Evolutionary conservation across 495 filamentous ascomycete species (phyloP), one percentile per base, ranked within the genome.

Genomic region (Aspergillus campestris): DNA sequence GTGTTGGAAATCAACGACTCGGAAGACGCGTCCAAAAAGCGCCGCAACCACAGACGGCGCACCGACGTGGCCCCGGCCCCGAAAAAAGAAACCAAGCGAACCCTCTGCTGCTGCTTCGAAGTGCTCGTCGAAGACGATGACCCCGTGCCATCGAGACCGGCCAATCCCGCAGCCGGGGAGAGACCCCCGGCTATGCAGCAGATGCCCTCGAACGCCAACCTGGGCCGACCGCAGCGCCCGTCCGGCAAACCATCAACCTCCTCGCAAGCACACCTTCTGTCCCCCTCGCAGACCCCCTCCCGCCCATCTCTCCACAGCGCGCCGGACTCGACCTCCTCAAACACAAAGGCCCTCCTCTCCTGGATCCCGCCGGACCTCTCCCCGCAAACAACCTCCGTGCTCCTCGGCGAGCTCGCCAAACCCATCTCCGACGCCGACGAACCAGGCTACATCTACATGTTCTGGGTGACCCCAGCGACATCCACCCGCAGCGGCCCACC

Each of bases 361-460:
- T 70, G 87, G 53, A 86, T 94, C 45, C 87, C 88, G 1, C 45
- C 66, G 7, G 61, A 64, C 11, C 69, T 83, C 11, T 73, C 76
- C 0, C 84, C 83, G 3, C 69, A 79, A 61, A 85, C 76, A 12
- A 82, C 80, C 12, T 81, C 81, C 6, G 56, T 65, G 14, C 72
- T 90, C 27, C 73, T 87, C 34, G 69, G 76, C 29, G 91, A 95
- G 59, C 71, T 97, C 4, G 79, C 81, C 10, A 95, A 94, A 56
- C 87, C 90, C 8, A 75, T 94, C 48, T 87, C 86, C 3, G 65
- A 64, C 5, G 65, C 71, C 34, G 92, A 97, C 55, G 87, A 94
- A 38, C 74, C 87, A 36, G 92, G 92, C 32, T 98, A 89, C 59
- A 97, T 97, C 52, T 98, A 98, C 72, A 92, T 98, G 55, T 98